Conservation (phyloP, 1,284 basidiomycete species). For the Trichosporon coremiiforme region DNA sequence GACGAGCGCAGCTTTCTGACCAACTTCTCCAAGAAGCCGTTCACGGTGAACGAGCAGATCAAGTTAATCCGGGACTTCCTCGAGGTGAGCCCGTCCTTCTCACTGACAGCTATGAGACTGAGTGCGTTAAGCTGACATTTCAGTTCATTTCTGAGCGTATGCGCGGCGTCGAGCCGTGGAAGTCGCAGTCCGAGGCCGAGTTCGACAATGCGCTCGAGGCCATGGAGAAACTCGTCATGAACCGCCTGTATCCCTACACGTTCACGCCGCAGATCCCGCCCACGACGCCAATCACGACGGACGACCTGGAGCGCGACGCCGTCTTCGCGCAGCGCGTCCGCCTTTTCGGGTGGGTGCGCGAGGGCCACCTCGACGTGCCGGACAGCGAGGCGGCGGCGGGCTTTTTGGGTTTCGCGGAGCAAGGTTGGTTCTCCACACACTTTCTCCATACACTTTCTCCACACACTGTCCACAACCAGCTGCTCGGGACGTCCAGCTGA, state of each 20-base stretch:
- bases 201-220: constrained; percentile 98
- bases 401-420: constrained; percentile 90
- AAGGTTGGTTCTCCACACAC: constrained; percentile 62
- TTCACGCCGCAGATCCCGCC: constrained; percentile 78
- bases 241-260: constrained; percentile 89
- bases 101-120: neutral
- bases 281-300: constrained; percentile 78
- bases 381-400: constrained; percentile 63
- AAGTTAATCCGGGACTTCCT: constrained; percentile 92
- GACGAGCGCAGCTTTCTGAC: constrained; percentile 70
- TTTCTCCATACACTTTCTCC: no score
- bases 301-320: constrained; percentile 92
- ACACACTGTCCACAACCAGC: no score
- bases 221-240: constrained; percentile 99
- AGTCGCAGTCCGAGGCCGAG: constrained; percentile 71
- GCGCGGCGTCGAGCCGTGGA: constrained; percentile 80
- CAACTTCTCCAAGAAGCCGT: constrained; percentile 85
- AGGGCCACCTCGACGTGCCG: constrained; percentile 81
- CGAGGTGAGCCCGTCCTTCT: constrained; percentile 61
- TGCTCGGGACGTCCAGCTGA: neutral
- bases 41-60: constrained; percentile 85
- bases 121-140: constrained; percentile 11
- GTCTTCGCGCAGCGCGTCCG: constrained; percentile 87
- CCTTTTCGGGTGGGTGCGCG: constrained; percentile 86
- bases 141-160: constrained; percentile 87